Evolutionary conservation across 2,329 filamentous ascomycete species (phyloP), one percentile per base, ranked within the genome.

Genomic region (Aspergillus alliaceus): DNA sequence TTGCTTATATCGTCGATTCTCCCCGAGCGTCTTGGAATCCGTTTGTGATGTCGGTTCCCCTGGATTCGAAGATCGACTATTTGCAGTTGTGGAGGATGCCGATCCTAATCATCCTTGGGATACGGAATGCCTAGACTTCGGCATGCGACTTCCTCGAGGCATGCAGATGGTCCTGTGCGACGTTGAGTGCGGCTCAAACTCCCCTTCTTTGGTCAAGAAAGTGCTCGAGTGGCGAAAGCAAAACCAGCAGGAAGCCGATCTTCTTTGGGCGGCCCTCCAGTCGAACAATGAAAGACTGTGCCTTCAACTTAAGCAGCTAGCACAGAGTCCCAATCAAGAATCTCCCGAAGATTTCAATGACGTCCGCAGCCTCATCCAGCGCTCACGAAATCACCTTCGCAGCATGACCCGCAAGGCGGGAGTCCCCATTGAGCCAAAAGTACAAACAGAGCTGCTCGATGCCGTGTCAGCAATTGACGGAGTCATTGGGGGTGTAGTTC

Each of bases 151-250:
- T 57, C 93, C 93, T 0, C 67, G 74, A 1, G 91, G 90, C 0
- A 78, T 96, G 64, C 84, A 89, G 24, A 80, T 98, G 64, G 85
- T 96, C 59, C 95, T 99, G 88, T 96, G 92, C 70, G 95, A 99
- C 70, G 95, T 99, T 6, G 91, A 96, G 72, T 96, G 93, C 70
- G 95, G 95, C 31, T 93, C 89, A 49, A 86, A 96, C 78, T 98
- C 93, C 7, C 93, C 96, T 0, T 85, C 91, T 14, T 98, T 99
- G 95, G 95, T 97, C 35, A 96, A 93, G 78, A 85, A 90, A 70
- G 90, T 99, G 14, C 81, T 98, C 3, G 83, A 84, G 31, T 99
- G 95, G 95, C 82, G 90, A 51, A 84, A 84, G 50, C 75, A 82
- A 48, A 85, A 91, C 20, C 77, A 81, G 0, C 81, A 82, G 2